These are phyloP conservation scores for Beauveria pseudobassiana DNA, from an alignment of 2,329 filamentous ascomycete species.

Conservation along the genomic window DNA sequence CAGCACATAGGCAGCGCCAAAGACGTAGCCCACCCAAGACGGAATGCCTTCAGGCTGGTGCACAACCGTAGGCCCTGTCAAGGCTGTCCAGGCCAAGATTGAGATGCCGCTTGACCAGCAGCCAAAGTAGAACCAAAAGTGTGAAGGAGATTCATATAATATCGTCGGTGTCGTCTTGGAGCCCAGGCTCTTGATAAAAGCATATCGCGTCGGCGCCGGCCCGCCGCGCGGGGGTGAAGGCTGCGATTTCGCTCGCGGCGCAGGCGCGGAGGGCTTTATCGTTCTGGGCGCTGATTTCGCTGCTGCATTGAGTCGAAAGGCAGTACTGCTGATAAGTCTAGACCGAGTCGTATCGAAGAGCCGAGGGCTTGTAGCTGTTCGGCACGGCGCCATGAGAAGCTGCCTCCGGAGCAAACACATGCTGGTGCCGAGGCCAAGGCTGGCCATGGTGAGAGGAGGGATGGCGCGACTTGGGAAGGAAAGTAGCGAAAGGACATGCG, in stretches of 20 bases:
- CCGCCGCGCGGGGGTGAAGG: constrained; percentile 7
- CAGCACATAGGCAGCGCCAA: constrained; percentile 49
- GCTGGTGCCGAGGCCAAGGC: not conserved
- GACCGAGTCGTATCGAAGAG: constrained; percentile 3
- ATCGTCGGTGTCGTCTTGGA: constrained; percentile 47
- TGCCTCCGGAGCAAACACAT: not conserved
- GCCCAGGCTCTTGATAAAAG: constrained; percentile 49
- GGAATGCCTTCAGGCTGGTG: constrained; percentile 40
- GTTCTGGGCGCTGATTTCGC: not conserved
- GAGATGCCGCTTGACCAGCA: constrained; percentile 48
- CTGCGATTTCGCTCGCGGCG: not conserved
- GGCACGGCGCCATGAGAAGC: constrained; percentile 4
- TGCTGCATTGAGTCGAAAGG: not conserved
- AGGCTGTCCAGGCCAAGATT: constrained; percentile 27
- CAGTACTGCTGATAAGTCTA: not conserved
- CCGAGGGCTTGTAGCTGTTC: not conserved
- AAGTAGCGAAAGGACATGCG: not conserved
- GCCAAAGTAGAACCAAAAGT: constrained; percentile 54
- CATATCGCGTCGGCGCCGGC: constrained; percentile 26
- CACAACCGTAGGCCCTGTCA: constrained; percentile 27
- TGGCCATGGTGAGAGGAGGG: not conserved
- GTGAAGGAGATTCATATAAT: constrained; percentile 58
- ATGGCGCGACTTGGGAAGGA: not conserved
- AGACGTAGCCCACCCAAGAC: constrained; percentile 50
- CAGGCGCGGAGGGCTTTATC: not conserved